Conservation (phyloP, 257 asterid genomes). For the Salvia miltiorrhiza region DNA sequence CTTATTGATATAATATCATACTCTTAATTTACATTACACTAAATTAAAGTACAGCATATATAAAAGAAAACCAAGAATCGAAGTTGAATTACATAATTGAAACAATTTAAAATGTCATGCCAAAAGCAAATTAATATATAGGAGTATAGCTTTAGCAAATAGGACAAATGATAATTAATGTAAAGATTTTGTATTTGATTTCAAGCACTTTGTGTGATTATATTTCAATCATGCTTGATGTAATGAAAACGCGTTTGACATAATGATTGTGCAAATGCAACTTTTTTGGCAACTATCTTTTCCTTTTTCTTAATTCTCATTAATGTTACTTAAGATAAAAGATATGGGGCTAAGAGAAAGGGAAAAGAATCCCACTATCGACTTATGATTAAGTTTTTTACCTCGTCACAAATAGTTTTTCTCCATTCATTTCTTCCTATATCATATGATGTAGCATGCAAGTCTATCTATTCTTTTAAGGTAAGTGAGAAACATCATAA, state of each 20-base stretch:
- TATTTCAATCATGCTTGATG: constrained; percentile 34
- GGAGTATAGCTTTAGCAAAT: not conserved
- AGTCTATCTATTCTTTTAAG: constrained; percentile 18
- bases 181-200: constrained; percentile 25
- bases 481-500: constrained; percentile 15
- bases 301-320: constrained; percentile 22
- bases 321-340: constrained; percentile 28
- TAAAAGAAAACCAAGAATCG: not conserved
- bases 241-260: constrained; percentile 35
- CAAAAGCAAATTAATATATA: constrained; percentile 9
- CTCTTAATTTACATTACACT: not conserved
- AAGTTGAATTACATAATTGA: not conserved
- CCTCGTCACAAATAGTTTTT: constrained; percentile 11
- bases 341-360: constrained; percentile 8
- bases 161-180: constrained; percentile 28
- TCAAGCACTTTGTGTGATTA: constrained; percentile 25
- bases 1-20: too few species aligned
- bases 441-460: constrained; percentile 12
- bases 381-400: constrained; percentile 16
- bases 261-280: constrained; percentile 32
- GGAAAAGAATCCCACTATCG: constrained; percentile 27
- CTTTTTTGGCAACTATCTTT: constrained; percentile 18
- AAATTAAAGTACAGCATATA: not conserved
- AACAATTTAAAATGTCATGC: not conserved
- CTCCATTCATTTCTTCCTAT: constrained; percentile 19